These are phyloP conservation scores for Eimeria mitis DNA, from an alignment of 169 alveolate species.

Conservation along the genomic window DNA sequence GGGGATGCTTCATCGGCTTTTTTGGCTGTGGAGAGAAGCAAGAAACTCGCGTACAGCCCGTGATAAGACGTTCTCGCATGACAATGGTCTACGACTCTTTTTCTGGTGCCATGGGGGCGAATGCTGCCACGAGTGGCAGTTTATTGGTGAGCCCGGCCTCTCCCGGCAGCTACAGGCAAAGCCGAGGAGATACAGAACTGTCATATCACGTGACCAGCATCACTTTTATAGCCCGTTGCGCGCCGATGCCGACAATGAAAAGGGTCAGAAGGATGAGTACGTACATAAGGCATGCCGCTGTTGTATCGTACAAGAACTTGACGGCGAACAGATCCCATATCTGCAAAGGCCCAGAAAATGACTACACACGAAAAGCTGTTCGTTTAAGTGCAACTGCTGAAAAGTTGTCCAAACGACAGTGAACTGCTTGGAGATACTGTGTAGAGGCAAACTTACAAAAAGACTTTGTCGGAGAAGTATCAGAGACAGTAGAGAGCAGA, in stretches of 20 bases:
- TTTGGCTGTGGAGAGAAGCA: not conserved
- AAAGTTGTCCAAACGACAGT: not conserved
- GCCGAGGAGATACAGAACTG: not conserved
- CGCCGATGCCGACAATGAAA: conserved; percentile 14
- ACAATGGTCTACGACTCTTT: not conserved
- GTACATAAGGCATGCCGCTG: conserved; percentile 32
- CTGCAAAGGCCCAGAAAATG: conserved; percentile 3
- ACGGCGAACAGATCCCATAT: conserved; percentile 67
- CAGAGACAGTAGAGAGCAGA: conserved; percentile 38
- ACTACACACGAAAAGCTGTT: not conserved
- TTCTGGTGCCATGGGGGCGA: not conserved
- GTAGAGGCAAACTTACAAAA: conserved; percentile 8
- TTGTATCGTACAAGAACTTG: conserved; percentile 39
- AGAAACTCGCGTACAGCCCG: not conserved
- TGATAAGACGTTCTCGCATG: not conserved
- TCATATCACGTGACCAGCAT: not conserved
- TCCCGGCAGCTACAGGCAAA: not conserved
- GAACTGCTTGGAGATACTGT: not conserved
- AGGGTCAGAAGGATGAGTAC: conserved; percentile 22
- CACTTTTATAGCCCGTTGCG: conserved; percentile 2
- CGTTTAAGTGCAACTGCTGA: not conserved
- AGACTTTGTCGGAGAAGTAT: conserved; percentile 43
- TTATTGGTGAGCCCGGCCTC: not conserved
- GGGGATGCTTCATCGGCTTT: not conserved
- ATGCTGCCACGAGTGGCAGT: not conserved